A percentile compares a stretch with the other conserved stretches of the same genome.
These are phyloP conservation scores for Ensete glaucum DNA, from an alignment of 176 grass and related monocot species.

Conservation along the genomic window DNA sequence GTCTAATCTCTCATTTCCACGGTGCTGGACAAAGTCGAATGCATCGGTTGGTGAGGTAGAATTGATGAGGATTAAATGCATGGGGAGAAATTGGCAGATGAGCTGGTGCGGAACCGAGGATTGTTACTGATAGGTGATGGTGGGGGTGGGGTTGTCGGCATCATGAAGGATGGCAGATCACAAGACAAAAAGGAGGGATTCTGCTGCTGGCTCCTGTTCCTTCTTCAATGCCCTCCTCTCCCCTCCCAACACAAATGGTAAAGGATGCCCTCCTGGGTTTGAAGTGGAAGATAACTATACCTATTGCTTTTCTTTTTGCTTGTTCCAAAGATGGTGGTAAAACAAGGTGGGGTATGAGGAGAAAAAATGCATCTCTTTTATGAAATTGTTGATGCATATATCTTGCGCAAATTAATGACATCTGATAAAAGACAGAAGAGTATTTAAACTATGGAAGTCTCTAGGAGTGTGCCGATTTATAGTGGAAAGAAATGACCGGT, in stretches of 20 bases:
- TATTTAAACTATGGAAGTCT: too few relatives aligned
- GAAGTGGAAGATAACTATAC: not conserved
- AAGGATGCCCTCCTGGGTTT: too few relatives aligned
- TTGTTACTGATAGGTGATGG: not conserved
- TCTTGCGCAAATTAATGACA: too few relatives aligned
- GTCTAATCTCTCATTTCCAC: not conserved
- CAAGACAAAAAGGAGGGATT: slow-evolving; percentile 51
- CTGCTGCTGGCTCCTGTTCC: not conserved
- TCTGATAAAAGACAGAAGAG: too few relatives aligned
- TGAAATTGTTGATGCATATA: too few relatives aligned
- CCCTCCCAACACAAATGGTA: not conserved
- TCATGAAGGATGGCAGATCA: slow-evolving; percentile 39
- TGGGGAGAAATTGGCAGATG: not conserved
- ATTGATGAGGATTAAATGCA: not conserved
- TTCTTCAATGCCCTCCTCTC: not conserved
- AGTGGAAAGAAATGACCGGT: too few relatives aligned
- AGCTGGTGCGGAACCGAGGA: slow-evolving; percentile 13
- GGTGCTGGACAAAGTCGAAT: not conserved
- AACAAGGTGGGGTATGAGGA: too few relatives aligned
- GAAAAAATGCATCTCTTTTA: too few relatives aligned
- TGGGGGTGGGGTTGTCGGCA: slow-evolving; percentile 32
- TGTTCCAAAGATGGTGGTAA: too few relatives aligned
- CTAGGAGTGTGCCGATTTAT: too few relatives aligned
- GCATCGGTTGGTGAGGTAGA: slow-evolving; percentile 22
- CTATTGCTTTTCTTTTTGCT: too few relatives aligned